These are phyloP conservation scores for Rhizopogon roseolus DNA, from an alignment of 768 basidiomycete genomes.

Conservation along the genomic window DNA sequence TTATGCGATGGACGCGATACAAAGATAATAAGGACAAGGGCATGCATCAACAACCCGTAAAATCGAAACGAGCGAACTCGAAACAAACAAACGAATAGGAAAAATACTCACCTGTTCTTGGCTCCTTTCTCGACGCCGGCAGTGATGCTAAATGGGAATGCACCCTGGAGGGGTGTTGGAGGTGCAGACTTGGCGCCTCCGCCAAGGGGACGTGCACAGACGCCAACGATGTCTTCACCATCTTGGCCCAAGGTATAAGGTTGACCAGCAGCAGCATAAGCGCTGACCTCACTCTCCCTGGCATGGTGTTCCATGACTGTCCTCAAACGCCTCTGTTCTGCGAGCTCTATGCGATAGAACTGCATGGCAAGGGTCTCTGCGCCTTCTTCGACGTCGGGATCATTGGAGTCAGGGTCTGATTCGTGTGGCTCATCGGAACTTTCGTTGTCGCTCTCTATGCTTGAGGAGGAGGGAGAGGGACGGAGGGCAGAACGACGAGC, in stretches of 20 bases:
- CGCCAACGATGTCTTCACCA: neutral
- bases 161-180: constrained; percentile 10
- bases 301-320: constrained; percentile 91
- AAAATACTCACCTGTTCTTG: constrained; percentile 70
- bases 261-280: neutral
- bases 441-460: constrained; percentile 26
- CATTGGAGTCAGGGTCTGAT: constrained; percentile 29
- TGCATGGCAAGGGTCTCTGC: constrained; percentile 84
- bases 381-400: constrained; percentile 54
- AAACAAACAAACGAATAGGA: neutral
- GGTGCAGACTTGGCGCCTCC: constrained; percentile 10
- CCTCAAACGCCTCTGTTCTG: constrained; percentile 85
- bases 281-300: constrained; percentile 40
- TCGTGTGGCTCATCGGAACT: constrained; percentile 28
- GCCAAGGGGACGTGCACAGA: neutral
- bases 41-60: neutral
- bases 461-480: constrained; percentile 2
- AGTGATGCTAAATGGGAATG: constrained; percentile 88
- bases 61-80: neutral
- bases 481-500: constrained; percentile 44
- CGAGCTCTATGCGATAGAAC: constrained; percentile 89
- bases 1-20: neutral
- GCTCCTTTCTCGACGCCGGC: constrained; percentile 93
- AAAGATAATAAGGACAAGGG: neutral
- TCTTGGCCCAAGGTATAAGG: constrained; percentile 4